Evolutionary conservation across 1,284 basidiomycete genomes (phyloP), one percentile per base, ranked within the genome.

Genomic region (Microbotryum silenes-acaulis): DNA sequence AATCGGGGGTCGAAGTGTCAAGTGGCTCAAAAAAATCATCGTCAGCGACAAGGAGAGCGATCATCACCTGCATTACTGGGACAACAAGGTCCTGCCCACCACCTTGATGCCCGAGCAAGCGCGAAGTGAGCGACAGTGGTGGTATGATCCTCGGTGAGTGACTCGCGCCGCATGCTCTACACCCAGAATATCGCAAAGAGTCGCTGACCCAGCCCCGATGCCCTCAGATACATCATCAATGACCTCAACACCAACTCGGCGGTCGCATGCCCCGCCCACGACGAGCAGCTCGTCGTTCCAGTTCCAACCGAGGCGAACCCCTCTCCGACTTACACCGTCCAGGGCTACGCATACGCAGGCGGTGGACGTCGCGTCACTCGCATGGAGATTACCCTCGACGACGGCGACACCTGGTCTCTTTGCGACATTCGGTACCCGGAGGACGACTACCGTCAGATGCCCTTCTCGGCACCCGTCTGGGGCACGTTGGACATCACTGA

Each of bases 281-380:
- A 80, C 45, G 82, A 85, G 63, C 72, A 71, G 8, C 61, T 85
- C 18, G 65, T 75, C 16, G 59, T 77, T 10, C 45, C 66, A 9
- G 23, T 7, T 18, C 56, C 12, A 70, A 20, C 37, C 54, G 60
- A 56, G 2, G 27, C 51, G 6, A 23, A 49, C 4, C 47, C 50
- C 2, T 51, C 56, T 4, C 37, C 61, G n/a, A 65, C 63, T 3
- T 85, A 82, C 65, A 73, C 73, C 3, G 65, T 78, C 60, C 64
- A 75, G 44, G 85, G 85, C 8, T 87, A 86, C 65, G 85, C 84
- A 0, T 86, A 86, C 71, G 77, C 79, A 18, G 85, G 85, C n/a
- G 84, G 85, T 8, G 85, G 85, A 1, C 76, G 81, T 16, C 77
- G 84, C 18, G 76, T 87, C 33, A 80, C 78, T 9, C 78, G 85